Base-by-base conservation (phyloP, 2,329 filamentous ascomycete genomes). In the Epichloe elymi region DNA sequence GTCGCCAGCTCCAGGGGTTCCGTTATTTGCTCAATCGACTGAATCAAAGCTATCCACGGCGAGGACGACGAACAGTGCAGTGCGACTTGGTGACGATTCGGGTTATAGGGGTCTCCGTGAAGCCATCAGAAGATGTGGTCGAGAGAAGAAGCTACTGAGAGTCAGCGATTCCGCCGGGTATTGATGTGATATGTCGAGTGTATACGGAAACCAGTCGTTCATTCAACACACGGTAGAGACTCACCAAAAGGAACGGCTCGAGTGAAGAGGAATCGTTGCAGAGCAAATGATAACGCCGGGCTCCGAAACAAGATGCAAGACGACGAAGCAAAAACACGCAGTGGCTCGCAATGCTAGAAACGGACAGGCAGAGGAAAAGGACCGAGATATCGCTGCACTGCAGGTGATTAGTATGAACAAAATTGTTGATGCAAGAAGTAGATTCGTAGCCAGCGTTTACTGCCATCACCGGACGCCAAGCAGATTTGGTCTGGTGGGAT, bases 281-380 rank as follows among this genome's bases (percentile, higher is more conserved):
- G 58, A 56, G 54, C 55, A 58, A 58, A 56, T 58, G 58, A 48
- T 38, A 62, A 62, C 58, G 58, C 60, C 58, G 57, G 57, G 60
- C 60, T 61, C 57, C 56, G 50, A 48, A 41, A n/a, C 44, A 54
- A 47, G 53, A 51, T 57, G 55, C 58, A 57, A 55, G 23, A 48
- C 3, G 23, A 58, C 57, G n/a, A 37, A 12, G 52, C 49, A 46
- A 46, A 48, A 47, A 41, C 14, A 50, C 35, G 48, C 46, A 44
- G 17, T 35, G 39, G 51, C 48, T 53, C 37, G 50, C 54, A 53
- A 56, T 50, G 49, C 53, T 20, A 38, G 17, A 37, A 46, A 43
- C 20, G 20, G 43, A 44, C 23, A 35, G 26, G 36, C 23, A 35
- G 23, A 40, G 35, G 38, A n/a, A 17, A 38, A 11, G 17, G 36